Conservation (phyloP, 2,329 filamentous ascomycete species). For the Aurifilum marmelostoma region DNA sequence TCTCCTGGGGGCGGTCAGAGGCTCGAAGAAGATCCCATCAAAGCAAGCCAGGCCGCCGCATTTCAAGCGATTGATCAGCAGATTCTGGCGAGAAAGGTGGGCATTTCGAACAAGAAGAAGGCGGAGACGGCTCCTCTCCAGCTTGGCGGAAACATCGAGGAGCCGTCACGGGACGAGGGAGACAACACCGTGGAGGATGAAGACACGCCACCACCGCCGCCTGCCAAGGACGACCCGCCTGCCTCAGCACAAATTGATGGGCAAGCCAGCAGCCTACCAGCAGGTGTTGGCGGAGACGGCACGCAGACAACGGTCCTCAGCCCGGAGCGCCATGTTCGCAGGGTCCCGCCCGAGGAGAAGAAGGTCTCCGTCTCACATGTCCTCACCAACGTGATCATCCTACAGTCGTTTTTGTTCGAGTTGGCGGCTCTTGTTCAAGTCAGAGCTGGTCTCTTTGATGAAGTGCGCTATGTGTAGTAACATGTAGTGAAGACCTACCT, state of each 20-base stretch:
- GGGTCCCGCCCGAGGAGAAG: slow-evolving; percentile 36
- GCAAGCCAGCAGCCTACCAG: not conserved
- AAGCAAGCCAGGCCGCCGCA: slow-evolving; percentile 58
- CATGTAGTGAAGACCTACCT: not conserved
- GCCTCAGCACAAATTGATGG: slow-evolving; percentile 11
- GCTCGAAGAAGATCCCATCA: slow-evolving; percentile 38
- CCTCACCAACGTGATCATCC: slow-evolving; percentile 76
- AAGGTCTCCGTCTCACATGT: slow-evolving; percentile 75
- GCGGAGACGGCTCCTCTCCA: slow-evolving; percentile 53
- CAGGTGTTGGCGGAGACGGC: slow-evolving; percentile 22
- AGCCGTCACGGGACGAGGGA: slow-evolving; percentile 27
- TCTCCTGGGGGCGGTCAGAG: slow-evolving; percentile 43
- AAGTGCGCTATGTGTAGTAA: slow-evolving; percentile 63
- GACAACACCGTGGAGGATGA: slow-evolving; percentile 30
- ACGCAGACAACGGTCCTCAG: slow-evolving; percentile 17
- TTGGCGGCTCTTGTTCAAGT: slow-evolving; percentile 75
- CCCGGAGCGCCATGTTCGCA: not conserved
- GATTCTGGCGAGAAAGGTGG: slow-evolving; percentile 60
- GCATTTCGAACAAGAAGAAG: slow-evolving; percentile 46
- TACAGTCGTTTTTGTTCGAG: slow-evolving; percentile 81
- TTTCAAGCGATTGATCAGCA: slow-evolving; percentile 68
- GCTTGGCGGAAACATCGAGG: slow-evolving; percentile 42
- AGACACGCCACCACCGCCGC: slow-evolving; percentile 29
- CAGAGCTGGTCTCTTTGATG: slow-evolving; percentile 74
- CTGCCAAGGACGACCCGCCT: slow-evolving; percentile 27